These are phyloP conservation scores for Suaeda aralocaspica DNA, from an alignment of 148 eudicot species.

Conservation along the genomic window DNA sequence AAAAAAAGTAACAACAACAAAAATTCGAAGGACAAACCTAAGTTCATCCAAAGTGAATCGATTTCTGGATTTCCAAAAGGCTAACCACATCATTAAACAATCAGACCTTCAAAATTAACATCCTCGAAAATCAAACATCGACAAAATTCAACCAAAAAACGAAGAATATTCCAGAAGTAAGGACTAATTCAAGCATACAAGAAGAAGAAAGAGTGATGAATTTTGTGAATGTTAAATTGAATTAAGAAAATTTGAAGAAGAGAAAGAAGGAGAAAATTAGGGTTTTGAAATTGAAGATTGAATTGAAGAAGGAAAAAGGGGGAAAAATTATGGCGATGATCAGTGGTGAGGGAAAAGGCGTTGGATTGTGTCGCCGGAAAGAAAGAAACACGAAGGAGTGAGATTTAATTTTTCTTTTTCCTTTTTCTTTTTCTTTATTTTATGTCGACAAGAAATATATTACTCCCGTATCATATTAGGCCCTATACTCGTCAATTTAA, in stretches of 20 bases:
- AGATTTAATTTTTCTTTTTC: background rate
- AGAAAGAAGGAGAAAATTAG: background rate
- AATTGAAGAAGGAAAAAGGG: background rate
- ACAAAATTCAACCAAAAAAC: background rate
- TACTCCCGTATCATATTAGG: too few species aligned
- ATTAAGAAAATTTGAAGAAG: background rate
- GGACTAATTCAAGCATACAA: background rate
- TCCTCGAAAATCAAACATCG: slow-evolving; percentile 22
- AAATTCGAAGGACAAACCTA: slow-evolving; percentile 39
- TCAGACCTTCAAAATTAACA: slow-evolving; percentile 34
- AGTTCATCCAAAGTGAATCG: slow-evolving; percentile 89
- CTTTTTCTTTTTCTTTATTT: background rate
- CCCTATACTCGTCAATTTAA: too few species aligned
- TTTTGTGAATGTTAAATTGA: background rate
- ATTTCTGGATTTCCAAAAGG: slow-evolving; percentile 88
- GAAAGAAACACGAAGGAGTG: slow-evolving; percentile 2
- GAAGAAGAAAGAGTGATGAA: background rate
- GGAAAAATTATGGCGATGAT: background rate
- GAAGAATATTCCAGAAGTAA: background rate
- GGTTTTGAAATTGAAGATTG: background rate
- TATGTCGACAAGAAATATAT: too few species aligned
- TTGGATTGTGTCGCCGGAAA: slow-evolving; percentile 16
- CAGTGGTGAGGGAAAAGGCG: background rate
- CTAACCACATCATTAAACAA: slow-evolving; percentile 74
- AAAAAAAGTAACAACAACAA: background rate